A percentile compares a stretch with the other conserved stretches of the same genome.
Evolutionary conservation across 1,284 basidiomycete species (phyloP).

Genomic region (Trametes polyzona): DNA sequence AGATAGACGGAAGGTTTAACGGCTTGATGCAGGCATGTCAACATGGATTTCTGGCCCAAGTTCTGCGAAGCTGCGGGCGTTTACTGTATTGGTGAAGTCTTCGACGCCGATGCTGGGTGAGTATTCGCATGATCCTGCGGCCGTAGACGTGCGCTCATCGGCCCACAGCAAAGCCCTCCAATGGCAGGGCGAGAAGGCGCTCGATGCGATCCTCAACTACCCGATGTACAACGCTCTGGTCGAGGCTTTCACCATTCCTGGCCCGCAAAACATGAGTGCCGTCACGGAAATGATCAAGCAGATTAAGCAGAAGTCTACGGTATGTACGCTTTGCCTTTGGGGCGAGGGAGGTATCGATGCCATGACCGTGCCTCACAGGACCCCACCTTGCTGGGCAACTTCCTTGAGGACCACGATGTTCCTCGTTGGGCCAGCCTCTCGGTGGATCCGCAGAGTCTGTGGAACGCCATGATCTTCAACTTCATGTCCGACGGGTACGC

Average conservation of each 20-base stretch:
- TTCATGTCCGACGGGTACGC: conserved; percentile 40
- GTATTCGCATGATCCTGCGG: conserved; percentile 20
- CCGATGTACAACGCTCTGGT: conserved; percentile 53
- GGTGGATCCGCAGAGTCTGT: conserved; percentile 41
- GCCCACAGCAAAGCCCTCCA: conserved; percentile 28
- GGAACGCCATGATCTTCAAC: conserved; percentile 41
- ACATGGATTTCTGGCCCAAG: conserved; percentile 68
- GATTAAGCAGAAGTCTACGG: conserved; percentile 40
- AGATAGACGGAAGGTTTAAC: neutral
- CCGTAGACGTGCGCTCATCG: neutral
- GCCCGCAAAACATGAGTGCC: conserved; percentile 39
- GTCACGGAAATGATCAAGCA: conserved; percentile 35
- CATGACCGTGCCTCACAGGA: conserved; percentile 26
- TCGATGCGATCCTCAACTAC: conserved; percentile 58
- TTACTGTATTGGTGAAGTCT: conserved; percentile 87
- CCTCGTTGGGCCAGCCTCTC: conserved; percentile 52
- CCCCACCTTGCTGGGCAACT: conserved; percentile 50
- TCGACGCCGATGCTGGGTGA: conserved; percentile 60
- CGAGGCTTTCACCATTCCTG: conserved; percentile 40
- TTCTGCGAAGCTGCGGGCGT: conserved; percentile 78
- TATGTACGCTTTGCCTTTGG: conserved; percentile 13
- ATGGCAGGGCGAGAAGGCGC: conserved; percentile 40
- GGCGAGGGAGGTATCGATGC: neutral
- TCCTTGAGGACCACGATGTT: conserved; percentile 64
- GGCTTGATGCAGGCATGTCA: conserved; percentile 54